These are phyloP conservation scores for Tricholoma furcatifolium DNA, from an alignment of 768 basidiomycete species.

Conservation along the genomic window DNA sequence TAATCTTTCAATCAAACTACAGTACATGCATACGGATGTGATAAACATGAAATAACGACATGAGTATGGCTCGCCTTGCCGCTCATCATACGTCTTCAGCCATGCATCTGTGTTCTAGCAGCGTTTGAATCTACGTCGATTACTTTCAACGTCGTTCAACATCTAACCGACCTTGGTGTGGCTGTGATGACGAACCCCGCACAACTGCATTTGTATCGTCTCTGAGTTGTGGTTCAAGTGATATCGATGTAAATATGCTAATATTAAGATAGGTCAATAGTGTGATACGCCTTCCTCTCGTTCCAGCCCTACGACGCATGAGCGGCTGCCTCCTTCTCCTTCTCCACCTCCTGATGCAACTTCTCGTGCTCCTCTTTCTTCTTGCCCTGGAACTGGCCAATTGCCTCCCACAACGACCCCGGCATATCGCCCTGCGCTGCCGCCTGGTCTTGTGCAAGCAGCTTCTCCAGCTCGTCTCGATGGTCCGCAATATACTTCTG, in stretches of 20 bases:
- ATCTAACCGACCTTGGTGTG: background rate
- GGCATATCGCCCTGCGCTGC: slow-evolving; percentile 39
- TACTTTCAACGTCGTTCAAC: background rate
- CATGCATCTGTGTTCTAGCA: background rate
- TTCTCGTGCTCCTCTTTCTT: slow-evolving; percentile 5
- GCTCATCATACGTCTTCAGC: background rate
- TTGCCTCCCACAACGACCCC: slow-evolving; percentile 46
- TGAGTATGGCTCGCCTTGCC: slow-evolving; percentile 1
- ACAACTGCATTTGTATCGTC: background rate
- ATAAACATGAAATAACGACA: no score
- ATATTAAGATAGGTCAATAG: background rate
- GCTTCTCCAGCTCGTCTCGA: slow-evolving; percentile 42
- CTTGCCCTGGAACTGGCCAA: slow-evolving; percentile 29
- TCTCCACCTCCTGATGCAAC: background rate
- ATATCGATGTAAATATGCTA: background rate
- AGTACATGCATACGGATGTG: no score
- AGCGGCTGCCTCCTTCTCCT: background rate
- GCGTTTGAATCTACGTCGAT: background rate
- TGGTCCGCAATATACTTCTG: slow-evolving; percentile 48
- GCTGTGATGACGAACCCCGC: no score
- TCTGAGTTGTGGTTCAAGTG: slow-evolving; percentile 4
- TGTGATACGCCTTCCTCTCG: background rate
- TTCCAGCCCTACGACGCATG: background rate
- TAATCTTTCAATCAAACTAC: no score
- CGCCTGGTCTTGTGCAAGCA: slow-evolving; percentile 36